Base-by-base conservation (phyloP, 257 asterid genomes). In the Gardenia jasminoides region DNA sequence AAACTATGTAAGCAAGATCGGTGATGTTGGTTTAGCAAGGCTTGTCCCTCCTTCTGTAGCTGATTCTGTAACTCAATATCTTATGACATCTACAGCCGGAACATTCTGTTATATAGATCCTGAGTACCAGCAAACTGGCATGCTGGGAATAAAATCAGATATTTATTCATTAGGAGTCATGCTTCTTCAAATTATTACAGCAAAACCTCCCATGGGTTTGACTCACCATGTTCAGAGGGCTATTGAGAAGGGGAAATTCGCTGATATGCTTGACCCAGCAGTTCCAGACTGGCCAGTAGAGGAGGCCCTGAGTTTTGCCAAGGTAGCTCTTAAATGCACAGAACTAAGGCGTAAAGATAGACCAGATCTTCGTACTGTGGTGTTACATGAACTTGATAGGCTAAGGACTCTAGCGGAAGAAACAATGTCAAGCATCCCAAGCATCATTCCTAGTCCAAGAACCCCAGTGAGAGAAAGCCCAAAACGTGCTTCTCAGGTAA, bases 21-120 rank as follows among this genome's bases (percentile, higher is more conserved):
- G 97, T 31, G 98, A 94, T 68, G 98, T 94, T 10, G 98, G 98
- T 47, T 75, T 94, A 76, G 97, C 98, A 3, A 86, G 98, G 87
- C 97, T 94, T 0, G 98, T 94, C 67, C 98, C 98, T 58, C 97
- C 97, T 13, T 89, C 94, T 4, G 93, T 92, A 36, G 98, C 97
- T 13, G 96, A 94, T 80, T 81, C 90, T 2, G 98, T 94, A 44
- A 94, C 98, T 5, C 98, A 94, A 74, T 94, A 94, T 50, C 90
- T 91, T 75, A 92, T 94, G 98, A 94, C 98, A 44, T 92, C 98
- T 52, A 81, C 98, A 74, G 97, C 97, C 3, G 98, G 98, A 76
- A 94, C 97, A 4, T 94, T 94, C 88, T 94, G 97, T 86, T 92
- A 94, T 84, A 94, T 92, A 66, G 98, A 94, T 72, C 98, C 97